Base-by-base conservation (phyloP, 805 yeast species). In the Wickerhamiella domercqiae region DNA sequence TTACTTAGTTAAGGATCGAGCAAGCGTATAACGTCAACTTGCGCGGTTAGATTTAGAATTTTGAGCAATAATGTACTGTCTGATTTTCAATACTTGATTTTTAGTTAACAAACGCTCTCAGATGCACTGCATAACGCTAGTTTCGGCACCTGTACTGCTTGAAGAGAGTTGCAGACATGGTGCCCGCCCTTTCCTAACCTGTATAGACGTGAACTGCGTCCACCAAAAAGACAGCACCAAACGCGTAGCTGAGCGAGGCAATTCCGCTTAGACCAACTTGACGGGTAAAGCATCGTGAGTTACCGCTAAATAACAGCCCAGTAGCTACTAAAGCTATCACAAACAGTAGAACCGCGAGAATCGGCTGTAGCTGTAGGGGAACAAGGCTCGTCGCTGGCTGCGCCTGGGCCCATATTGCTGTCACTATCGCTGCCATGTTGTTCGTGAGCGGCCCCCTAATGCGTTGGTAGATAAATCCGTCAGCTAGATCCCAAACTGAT, bases 171-270 rank as follows among this genome's bases (percentile, higher is more conserved):
- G n/a, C n/a, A n/a, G n/a, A n/a, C n/a, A n/a, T n/a, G n/a, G n/a
- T n/a, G n/a, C n/a, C n/a, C n/a, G n/a, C n/a, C n/a, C 14, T 19
- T 31, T 43, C 39, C 62, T 33, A 49, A 29, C 53, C 53, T 24
- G 65, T 61, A 46, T 67, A 67, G 2, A 67, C 71, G 24, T 67
- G 71, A 30, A 66, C 61, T 5, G 64, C 59, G 42, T 67, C 55
- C 16, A 65, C 54, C 21, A 64, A 40, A 39, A 62, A 63, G 15
- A 67, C 59, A 19, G 59, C 44, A 17, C 65, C 66, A 37, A 65
- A 53, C 3, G 56, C 53, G 19, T 26, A 50, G 20, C 62, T 51
- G n/a, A 57, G 18, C 15, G 65, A 55, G 2, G 62, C 63, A 9
- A 53, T 30, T 6, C 48, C 42, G 39, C 61, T 55, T 16, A 29